Evolutionary conservation across 345 rosid species (phyloP), one percentile per base, ranked within the genome.

Genomic region (Stellera chamaejasme): DNA sequence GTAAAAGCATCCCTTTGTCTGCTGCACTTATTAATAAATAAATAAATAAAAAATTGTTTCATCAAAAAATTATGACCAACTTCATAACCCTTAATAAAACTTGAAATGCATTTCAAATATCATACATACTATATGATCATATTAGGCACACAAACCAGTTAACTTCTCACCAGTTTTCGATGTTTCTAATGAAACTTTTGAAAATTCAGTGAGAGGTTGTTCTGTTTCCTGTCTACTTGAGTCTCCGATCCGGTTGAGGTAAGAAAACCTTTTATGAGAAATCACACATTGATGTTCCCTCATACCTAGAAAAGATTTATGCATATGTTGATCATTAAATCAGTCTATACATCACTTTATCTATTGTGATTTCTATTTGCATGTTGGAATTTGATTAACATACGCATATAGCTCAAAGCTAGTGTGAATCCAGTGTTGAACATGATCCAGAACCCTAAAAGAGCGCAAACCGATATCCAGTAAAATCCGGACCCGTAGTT

Each of bases 1-100:
- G 96, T 53, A 90, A 66, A 45, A 73, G 72, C 78, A 83, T 64
- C 72, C 72, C 65, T 52, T 58, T 61, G 28, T n/a, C n/a, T 26
- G 36, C 19, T n/a, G n/a, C n/a, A n/a, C n/a, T n/a, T n/a, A n/a
- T n/a, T n/a, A n/a, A n/a, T n/a, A n/a, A n/a, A n/a, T n/a, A n/a
- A n/a, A n/a, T n/a, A n/a, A n/a, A n/a, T n/a, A n/a, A n/a, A n/a
- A n/a, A n/a, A n/a, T n/a, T n/a, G n/a, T n/a, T n/a, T n/a, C n/a
- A n/a, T n/a, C n/a, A n/a, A n/a, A n/a, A n/a, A 19, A 52, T 13
- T 47, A 62, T 67, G 57, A 54, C 23, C 32, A n/a, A 27, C n/a
- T n/a, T n/a, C n/a, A n/a, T n/a, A n/a, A n/a, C n/a, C 27, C 27
- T 10, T 19, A 3, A 19, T 23, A 26, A 4, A 26, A 23, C 46